Conservation (phyloP, 768 basidiomycete genomes). For the Hydnum rufescens region DNA sequence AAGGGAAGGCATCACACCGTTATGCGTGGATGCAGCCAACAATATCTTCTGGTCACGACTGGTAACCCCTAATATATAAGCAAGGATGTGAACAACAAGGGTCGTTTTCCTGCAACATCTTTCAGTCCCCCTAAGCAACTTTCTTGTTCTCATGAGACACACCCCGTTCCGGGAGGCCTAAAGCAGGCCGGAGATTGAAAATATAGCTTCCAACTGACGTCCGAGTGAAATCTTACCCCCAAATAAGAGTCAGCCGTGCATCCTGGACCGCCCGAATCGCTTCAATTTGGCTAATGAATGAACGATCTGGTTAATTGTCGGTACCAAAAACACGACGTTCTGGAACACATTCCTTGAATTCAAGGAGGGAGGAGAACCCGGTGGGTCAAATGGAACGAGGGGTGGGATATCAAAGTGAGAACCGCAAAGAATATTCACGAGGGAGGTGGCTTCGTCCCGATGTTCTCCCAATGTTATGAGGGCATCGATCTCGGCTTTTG, state of each 20-base stretch:
- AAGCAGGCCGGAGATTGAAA: neutral
- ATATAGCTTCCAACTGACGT: neutral
- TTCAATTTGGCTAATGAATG: constrained; percentile 27
- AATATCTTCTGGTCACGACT: constrained; percentile 28
- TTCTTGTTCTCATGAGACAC: no score
- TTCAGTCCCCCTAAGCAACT: no score
- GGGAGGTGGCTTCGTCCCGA: constrained; percentile 26
- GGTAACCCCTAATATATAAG: constrained; percentile 21
- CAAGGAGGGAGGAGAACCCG: no score
- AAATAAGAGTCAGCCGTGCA: constrained; percentile 32
- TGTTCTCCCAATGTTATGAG: constrained; percentile 28
- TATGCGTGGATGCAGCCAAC: constrained; percentile 55
- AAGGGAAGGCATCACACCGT: no score
- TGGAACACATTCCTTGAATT: neutral
- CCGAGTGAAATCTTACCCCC: constrained; percentile 22
- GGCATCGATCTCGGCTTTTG: constrained; percentile 47
- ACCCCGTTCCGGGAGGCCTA: neutral
- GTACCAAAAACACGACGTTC: neutral
- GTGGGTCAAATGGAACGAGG: no score
- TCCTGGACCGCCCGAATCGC: constrained; percentile 29
- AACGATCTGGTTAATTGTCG: neutral
- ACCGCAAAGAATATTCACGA: constrained; percentile 30
- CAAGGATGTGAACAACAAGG: constrained; percentile 42
- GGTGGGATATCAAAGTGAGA: constrained; percentile 6
- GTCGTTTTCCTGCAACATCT: constrained; percentile 35